Percentiles rank a stretch among this genome's conserved stretches.
These are phyloP conservation scores for Emergomyces orientalis DNA, from an alignment of 2,329 filamentous ascomycete genomes.

Conservation along the genomic window DNA sequence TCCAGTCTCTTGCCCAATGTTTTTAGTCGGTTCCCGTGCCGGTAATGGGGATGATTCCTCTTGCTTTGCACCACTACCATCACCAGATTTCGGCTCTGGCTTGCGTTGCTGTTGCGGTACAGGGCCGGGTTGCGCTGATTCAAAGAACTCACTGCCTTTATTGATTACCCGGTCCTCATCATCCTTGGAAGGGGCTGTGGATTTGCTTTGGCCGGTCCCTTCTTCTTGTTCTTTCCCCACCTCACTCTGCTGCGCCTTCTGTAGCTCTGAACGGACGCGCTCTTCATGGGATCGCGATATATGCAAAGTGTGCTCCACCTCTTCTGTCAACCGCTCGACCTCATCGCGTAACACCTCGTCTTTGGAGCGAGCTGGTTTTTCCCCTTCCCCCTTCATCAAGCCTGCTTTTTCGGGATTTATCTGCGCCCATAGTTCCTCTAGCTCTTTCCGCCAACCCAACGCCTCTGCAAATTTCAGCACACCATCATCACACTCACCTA, in stretches of 20 bases:
- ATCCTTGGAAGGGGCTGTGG: neutral
- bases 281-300: slow-evolving; percentile 40
- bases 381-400: slow-evolving; percentile 28
- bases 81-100: neutral
- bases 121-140: neutral
- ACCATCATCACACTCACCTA: slow-evolving; percentile 76
- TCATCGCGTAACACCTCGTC: slow-evolving; percentile 52
- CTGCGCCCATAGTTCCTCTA: slow-evolving; percentile 64
- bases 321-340: slow-evolving; percentile 48
- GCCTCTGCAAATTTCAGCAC: slow-evolving; percentile 68
- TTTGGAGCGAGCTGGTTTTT: slow-evolving; percentile 34
- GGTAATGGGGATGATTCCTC: neutral
- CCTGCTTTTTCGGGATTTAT: slow-evolving; percentile 55
- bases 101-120: neutral
- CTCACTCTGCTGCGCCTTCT: slow-evolving; percentile 3
- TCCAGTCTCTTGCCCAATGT: neutral
- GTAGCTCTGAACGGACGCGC: slow-evolving; percentile 27
- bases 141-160: neutral
- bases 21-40: neutral
- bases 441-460: slow-evolving; percentile 75
- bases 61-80: neutral
- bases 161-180: neutral
- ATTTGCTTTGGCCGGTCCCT: neutral
- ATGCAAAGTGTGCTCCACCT: slow-evolving; percentile 48
- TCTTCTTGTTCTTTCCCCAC: neutral